Base-by-base conservation (phyloP, 257 asterid species). In the Solanum habrochaites region DNA sequence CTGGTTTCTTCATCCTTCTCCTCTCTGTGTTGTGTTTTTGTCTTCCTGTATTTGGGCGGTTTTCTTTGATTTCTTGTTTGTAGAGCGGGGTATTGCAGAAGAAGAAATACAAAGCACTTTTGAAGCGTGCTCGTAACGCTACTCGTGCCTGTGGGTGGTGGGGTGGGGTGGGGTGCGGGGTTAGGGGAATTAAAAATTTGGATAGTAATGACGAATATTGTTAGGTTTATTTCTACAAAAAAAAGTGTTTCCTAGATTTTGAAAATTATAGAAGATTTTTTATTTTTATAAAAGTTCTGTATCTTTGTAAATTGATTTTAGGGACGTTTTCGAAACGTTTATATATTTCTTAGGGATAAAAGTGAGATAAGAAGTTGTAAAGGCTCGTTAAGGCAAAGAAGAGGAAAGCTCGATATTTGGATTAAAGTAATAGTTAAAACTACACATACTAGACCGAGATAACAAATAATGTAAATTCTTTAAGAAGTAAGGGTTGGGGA, bases 1-100 rank as follows among this genome's bases (percentile, higher is more conserved):
- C 90, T 52, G 94, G 82, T 89, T 93, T 95, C 95, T 95, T 95
- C 98, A 94, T 96, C 72, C 45, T 82, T 56, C 39, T 25, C 56
- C 56, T 47, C 58, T 27, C 8, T 77, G 0, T 25, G 2, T 23
- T 23, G 11, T 0, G 2, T n/a, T 43, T n/a, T 42, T 6, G 25
- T 45, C 15, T 78, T 43, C 62, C 25, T 70, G 10, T 70, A 25
- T 35, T 5, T 71, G 45, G 40, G 78, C 45, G 23, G 78, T 32
- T 71, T 32, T 71, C 14, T 32, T 71, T 71, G 78, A 43, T 71
- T 71, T 32, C 39, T 32, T 32, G 25, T 71, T 14, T 29, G 80
- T 35, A 35, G 78, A 16, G 78, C 45, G 25, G 75, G 40, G 74
- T 60, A 60, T 23, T 0, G 69, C 11, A 6, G 64, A 18, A 60